Evolutionary conservation across 139 green algal genomes (phyloP).

Genomic region (Chlamydomonas urium): DNA sequence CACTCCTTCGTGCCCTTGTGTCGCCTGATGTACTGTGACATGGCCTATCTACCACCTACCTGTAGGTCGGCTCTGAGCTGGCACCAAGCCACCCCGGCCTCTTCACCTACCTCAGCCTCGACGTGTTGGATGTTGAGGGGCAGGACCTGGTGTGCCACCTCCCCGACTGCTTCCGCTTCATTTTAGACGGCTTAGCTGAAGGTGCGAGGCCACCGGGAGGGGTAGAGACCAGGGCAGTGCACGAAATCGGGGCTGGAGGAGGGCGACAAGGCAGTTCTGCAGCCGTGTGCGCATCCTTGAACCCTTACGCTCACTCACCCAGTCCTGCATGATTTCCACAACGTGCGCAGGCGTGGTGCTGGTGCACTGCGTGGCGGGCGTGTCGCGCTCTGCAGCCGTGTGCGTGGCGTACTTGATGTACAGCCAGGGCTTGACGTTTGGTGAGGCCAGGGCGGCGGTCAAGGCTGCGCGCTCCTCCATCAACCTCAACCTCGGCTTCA

Average conservation of each 20-base stretch:
- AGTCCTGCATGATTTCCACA: too few relatives aligned
- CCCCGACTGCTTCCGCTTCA: background rate
- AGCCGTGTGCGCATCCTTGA: too few relatives aligned
- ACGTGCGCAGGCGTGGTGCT: conserved; percentile 21
- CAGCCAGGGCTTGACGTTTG: background rate
- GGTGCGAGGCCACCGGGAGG: too few relatives aligned
- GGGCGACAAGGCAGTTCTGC: too few relatives aligned
- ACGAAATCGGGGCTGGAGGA: background rate
- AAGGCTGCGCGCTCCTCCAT: conserved; percentile 17
- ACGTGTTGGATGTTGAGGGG: conserved; percentile 8
- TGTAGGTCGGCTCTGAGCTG: conserved; percentile 2
- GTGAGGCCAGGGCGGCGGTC: conserved; percentile 5
- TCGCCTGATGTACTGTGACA: too few relatives aligned
- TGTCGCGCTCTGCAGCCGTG: conserved; percentile 33
- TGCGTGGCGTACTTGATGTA: conserved; percentile 36
- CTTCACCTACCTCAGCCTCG: conserved; percentile 1
- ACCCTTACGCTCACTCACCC: too few relatives aligned
- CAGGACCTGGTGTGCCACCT: conserved; percentile 1
- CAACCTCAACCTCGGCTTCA: conserved; percentile 37
- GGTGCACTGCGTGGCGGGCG: conserved; percentile 35
- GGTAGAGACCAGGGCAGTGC: too few relatives aligned
- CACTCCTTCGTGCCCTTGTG: too few relatives aligned
- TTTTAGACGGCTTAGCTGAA: background rate
- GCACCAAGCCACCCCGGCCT: background rate
- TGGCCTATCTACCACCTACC: too few relatives aligned